Percentiles rank a stretch among this genome's conserved stretches.
Conservation (phyloP, 176 grass and related monocot genomes). For the Aegilops speltoides region DNA sequence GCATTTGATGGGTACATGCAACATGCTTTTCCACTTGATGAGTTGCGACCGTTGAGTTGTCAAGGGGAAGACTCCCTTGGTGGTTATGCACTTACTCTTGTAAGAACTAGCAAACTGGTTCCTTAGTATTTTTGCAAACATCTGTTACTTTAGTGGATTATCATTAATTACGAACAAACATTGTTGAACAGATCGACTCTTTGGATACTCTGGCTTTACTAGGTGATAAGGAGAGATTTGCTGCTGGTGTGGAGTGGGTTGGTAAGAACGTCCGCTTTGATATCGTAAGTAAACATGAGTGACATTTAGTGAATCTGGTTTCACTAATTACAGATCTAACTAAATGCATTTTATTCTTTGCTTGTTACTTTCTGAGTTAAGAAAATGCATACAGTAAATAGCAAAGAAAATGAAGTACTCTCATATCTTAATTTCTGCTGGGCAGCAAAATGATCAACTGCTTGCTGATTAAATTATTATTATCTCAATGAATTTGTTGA, state of each 20-base stretch:
- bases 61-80: constrained; percentile 96
- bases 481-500: constrained; percentile 7
- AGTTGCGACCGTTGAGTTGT: constrained; percentile 86
- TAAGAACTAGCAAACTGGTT: constrained; percentile 51
- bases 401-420: not conserved
- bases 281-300: constrained; percentile 75
- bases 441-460: not conserved
- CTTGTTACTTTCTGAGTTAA: not conserved
- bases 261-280: constrained; percentile 86
- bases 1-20: constrained; percentile 97
- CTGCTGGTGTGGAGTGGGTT: constrained; percentile 84
- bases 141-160: constrained; percentile 14
- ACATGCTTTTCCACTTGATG: constrained; percentile 95
- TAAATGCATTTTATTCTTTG: not conserved
- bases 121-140: constrained; percentile 12
- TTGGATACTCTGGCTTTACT: constrained; percentile 93
- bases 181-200: constrained; percentile 72
- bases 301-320: constrained; percentile 37
- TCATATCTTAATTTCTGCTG: not conserved
- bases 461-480: constrained; percentile 5
- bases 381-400: constrained; percentile 4
- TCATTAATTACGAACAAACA: constrained; percentile 14
- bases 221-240: constrained; percentile 79
- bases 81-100: constrained; percentile 95
- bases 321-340: not conserved